A percentile compares a stretch with the other conserved stretches of the same genome.
Conservation (phyloP, 495 filamentous ascomycete genomes). For the Lasiosphaeria ovina region DNA sequence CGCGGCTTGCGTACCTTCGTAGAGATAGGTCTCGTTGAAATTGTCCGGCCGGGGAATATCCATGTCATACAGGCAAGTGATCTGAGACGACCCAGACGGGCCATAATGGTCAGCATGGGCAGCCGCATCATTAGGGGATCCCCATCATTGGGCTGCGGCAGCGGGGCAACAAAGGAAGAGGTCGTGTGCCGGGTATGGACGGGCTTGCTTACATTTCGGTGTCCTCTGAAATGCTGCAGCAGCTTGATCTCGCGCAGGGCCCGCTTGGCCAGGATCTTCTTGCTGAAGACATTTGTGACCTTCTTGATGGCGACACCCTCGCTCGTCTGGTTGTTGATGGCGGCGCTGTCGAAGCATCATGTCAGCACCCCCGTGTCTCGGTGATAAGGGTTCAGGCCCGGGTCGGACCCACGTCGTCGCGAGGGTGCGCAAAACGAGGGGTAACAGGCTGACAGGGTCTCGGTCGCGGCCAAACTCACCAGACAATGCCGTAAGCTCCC, state of each 20-base stretch:
- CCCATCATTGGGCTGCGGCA: too few species aligned
- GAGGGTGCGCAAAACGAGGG: not conserved
- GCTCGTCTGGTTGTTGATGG: conserved; percentile 82
- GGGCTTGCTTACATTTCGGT: conserved; percentile 50
- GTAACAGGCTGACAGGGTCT: not conserved
- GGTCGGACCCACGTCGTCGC: not conserved
- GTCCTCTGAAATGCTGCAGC: conserved; percentile 92
- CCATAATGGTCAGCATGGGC: conserved; percentile 13
- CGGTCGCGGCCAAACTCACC: conserved; percentile 54
- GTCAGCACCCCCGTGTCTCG: too few species aligned
- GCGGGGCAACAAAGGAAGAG: not conserved
- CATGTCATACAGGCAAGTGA: conserved; percentile 99
- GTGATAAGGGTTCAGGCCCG: conserved; percentile 9
- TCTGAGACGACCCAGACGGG: conserved; percentile 50
- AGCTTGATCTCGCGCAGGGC: conserved; percentile 98
- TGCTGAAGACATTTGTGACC: conserved; percentile 99
- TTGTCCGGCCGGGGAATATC: conserved; percentile 96
- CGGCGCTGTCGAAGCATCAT: conserved; percentile 60
- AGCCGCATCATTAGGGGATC: not conserved
- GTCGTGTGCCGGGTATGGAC: not conserved
- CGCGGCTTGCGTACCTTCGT: conserved; percentile 68
- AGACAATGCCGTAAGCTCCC: conserved; percentile 97
- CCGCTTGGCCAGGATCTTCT: conserved; percentile 98
- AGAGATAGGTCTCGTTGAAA: conserved; percentile 99
- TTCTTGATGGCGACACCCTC: conserved; percentile 99